Percentiles rank a stretch among this genome's conserved stretches.
phyloP scores from a whole-genome alignment of 1,284 basidiomycete genomes.

The Rhodotorula glutinis region DNA sequence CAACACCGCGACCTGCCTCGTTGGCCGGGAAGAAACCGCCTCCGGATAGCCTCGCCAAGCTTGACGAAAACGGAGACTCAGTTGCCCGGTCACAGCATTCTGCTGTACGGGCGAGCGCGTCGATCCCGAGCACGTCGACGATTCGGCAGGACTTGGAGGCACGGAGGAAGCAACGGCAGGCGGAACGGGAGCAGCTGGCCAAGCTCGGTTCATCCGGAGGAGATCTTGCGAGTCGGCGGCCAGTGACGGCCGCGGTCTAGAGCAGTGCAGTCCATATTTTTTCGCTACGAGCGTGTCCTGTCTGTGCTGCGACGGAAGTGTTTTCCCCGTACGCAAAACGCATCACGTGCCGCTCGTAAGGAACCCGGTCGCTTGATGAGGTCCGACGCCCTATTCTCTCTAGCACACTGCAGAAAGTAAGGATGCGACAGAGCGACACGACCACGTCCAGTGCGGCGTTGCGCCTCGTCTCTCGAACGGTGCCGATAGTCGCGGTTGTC shows the following conservation, averaged over 20 bases:
- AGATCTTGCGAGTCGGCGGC: background rate
- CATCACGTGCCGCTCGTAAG: too few relatives aligned
- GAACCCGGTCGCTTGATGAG: too few relatives aligned
- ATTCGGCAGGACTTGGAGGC: conserved; percentile 4
- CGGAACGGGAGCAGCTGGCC: conserved; percentile 3
- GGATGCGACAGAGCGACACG: background rate
- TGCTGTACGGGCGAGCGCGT: too few relatives aligned
- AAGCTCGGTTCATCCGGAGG: background rate
- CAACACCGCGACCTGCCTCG: background rate
- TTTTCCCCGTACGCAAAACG: too few relatives aligned
- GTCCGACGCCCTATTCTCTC: too few relatives aligned
- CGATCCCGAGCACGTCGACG: background rate
- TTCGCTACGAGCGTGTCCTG: too few relatives aligned
- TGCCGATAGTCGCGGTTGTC: conserved; percentile 11
- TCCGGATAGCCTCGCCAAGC: too few relatives aligned
- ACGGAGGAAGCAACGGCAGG: background rate
- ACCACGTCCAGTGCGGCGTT: background rate
- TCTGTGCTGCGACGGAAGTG: too few relatives aligned
- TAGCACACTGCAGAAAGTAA: too few relatives aligned
- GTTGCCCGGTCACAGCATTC: too few relatives aligned
- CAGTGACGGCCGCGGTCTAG: background rate
- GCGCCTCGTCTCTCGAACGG: background rate
- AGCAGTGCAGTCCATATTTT: too few relatives aligned
- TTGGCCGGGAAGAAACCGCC: conserved; percentile 22
- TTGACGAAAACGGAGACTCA: too few relatives aligned